A percentile compares a stretch with the other conserved stretches of the same genome.
phyloP scores from a whole-genome alignment of 345 rosid species.

The Melastoma malabathricum region DNA sequence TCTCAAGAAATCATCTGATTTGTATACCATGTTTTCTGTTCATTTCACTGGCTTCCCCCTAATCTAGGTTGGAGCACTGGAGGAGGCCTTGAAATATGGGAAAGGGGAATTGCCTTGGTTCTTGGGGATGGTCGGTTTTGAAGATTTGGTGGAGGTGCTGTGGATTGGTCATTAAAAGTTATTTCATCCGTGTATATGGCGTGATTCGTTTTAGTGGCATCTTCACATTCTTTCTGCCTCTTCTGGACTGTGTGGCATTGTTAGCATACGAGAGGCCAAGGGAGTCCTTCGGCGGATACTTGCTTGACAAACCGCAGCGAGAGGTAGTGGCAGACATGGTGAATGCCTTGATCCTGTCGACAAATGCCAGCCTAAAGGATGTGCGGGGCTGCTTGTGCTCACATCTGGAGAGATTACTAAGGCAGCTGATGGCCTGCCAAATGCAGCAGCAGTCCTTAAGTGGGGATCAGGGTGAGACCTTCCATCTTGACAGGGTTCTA shows the following conservation, averaged over 20 bases:
- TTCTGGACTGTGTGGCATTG: slow-evolving; percentile 71
- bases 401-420: slow-evolving; percentile 56
- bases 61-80: slow-evolving; percentile 59
- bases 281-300: slow-evolving; percentile 58
- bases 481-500: slow-evolving; percentile 48
- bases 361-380: slow-evolving; percentile 49
- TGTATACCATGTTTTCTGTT: not conserved
- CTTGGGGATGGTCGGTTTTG: slow-evolving; percentile 39
- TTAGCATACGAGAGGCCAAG: slow-evolving; percentile 62
- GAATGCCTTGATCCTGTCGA: slow-evolving; percentile 61
- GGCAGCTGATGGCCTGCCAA: slow-evolving; percentile 81
- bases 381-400: slow-evolving; percentile 38
- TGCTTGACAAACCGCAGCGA: slow-evolving; percentile 62
- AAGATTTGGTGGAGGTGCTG: slow-evolving; percentile 58
- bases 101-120: slow-evolving; percentile 56
- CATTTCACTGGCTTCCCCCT: not conserved
- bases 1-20: not conserved
- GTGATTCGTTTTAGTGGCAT: too few relatives aligned
- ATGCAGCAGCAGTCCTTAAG: slow-evolving; percentile 51
- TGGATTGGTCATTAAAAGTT: not conserved
- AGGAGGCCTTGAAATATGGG: slow-evolving; percentile 70
- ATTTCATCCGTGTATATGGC: not conserved
- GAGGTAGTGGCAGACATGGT: slow-evolving; percentile 84
- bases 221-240: not conserved
- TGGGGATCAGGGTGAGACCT: slow-evolving; percentile 81